Conservation (phyloP, 2,329 filamentous ascomycete genomes). For the Dactylellina parvicollis region DNA sequence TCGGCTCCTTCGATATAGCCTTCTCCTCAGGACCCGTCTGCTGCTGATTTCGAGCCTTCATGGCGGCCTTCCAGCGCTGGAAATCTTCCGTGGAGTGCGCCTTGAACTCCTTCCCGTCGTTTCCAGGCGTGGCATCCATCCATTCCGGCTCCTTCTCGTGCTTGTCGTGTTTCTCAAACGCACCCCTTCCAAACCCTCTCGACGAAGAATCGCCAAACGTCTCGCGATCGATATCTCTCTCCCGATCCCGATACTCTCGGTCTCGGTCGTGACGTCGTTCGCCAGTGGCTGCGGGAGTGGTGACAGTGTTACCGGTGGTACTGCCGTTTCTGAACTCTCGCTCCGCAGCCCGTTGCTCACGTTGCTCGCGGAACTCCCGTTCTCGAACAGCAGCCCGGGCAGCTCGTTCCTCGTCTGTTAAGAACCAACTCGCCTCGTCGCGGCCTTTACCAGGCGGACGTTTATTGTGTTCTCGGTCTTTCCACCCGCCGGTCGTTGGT, state of each 20-base stretch:
- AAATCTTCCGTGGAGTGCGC: conserved; percentile 67
- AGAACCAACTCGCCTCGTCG: conserved; percentile 58
- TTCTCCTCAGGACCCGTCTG: conserved; percentile 43
- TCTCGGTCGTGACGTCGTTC: conserved; percentile 52
- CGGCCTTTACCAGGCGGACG: conserved; percentile 53
- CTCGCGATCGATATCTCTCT: conserved; percentile 45
- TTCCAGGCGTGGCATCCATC: conserved; percentile 62
- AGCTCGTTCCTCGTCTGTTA: conserved; percentile 55
- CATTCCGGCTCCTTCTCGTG: conserved; percentile 67
- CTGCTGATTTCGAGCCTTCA: conserved; percentile 62
- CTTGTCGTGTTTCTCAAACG: conserved; percentile 45
- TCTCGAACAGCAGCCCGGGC: conserved; percentile 36
- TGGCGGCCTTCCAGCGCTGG: conserved; percentile 68
- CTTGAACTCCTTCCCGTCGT: conserved; percentile 61
- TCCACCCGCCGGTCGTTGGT: conserved; percentile 56
- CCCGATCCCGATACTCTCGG: conserved; percentile 54
- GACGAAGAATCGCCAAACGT: conserved; percentile 36
- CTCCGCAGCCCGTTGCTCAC: conserved; percentile 38
- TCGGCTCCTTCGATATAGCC: conserved; percentile 16
- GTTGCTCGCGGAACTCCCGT: conserved; percentile 47
- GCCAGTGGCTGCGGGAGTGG: conserved; percentile 2
- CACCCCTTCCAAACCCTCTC: conserved; percentile 54
- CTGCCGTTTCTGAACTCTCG: conserved; percentile 59
- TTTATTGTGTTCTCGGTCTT: conserved; percentile 56
- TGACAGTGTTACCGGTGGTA: too few relatives aligned